Percentiles rank a stretch among this genome's conserved stretches.
These are phyloP conservation scores for Austropuccinia psidii DNA, from an alignment of 1,284 basidiomycete genomes.

Conservation along the genomic window DNA sequence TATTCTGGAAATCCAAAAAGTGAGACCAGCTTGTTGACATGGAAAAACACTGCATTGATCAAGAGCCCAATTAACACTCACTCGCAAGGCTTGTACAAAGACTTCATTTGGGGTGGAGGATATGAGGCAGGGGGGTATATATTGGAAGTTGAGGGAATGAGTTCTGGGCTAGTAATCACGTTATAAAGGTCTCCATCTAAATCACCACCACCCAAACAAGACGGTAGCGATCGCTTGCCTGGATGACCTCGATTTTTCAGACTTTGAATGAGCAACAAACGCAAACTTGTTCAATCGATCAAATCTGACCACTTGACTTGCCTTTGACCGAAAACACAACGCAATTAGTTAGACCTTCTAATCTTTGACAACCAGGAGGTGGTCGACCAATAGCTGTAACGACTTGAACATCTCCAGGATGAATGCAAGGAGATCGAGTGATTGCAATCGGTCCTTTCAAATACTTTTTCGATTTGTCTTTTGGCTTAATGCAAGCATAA, in stretches of 20 bases:
- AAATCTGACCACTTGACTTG: conserved; percentile 43
- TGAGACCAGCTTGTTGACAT: no score
- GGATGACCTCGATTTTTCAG: not conserved
- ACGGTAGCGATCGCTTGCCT: conserved; percentile 61
- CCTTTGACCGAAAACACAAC: conserved; percentile 65
- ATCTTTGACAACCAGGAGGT: conserved; percentile 52
- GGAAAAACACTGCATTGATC: not conserved
- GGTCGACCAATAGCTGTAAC: conserved; percentile 65
- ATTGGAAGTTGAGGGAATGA: conserved; percentile 50
- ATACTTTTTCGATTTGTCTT: conserved; percentile 53
- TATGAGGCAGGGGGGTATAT: conserved; percentile 55
- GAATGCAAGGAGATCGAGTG: conserved; percentile 60
- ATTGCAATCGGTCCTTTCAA: conserved; percentile 58
- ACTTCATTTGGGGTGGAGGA: conserved; percentile 51
- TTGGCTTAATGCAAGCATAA: conserved; percentile 60
- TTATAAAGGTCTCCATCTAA: conserved; percentile 60
- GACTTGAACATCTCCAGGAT: conserved; percentile 65
- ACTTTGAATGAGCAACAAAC: not conserved
- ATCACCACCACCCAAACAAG: conserved; percentile 63
- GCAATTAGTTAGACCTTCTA: conserved; percentile 57
- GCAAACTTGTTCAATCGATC: not conserved
- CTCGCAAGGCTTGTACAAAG: conserved; percentile 55
- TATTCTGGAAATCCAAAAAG: conserved; percentile 47
- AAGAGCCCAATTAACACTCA: not conserved
- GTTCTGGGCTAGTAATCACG: conserved; percentile 52